A percentile compares a stretch with the other conserved stretches of the same genome.
phyloP scores from a whole-genome alignment of 2,329 filamentous ascomycete genomes.

The Microsporum ferrugineum region DNA sequence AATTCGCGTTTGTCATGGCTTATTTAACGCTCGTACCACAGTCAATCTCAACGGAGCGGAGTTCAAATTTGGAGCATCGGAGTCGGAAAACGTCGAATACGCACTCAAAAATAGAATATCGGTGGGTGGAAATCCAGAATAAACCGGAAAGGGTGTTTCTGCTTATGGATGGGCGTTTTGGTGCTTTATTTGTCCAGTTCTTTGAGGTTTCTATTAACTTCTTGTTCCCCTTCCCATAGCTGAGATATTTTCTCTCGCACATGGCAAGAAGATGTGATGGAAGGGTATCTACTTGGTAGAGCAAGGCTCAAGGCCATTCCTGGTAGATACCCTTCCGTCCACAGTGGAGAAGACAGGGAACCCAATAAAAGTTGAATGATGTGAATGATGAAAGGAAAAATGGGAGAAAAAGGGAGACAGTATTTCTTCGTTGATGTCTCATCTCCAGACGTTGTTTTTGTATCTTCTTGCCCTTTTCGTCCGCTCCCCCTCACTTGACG shows the following conservation, averaged over 20 bases:
- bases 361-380: background rate
- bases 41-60: background rate
- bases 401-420: slow-evolving; percentile 4
- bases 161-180: background rate
- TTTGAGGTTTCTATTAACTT: background rate
- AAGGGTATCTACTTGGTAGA: background rate
- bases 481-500: background rate
- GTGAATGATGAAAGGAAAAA: slow-evolving; percentile 5
- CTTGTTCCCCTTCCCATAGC: background rate
- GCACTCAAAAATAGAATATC: slow-evolving; percentile 1
- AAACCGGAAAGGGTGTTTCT: slow-evolving; percentile 1
- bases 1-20: background rate
- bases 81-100: background rate
- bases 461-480: background rate
- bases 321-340: background rate
- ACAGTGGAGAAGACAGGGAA: background rate
- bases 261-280: background rate
- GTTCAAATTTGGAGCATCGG: background rate
- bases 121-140: background rate
- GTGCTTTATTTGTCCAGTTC: background rate
- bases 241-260: background rate
- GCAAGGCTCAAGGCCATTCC: background rate
- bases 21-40: background rate
- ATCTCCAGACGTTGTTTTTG: background rate
- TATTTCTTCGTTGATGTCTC: background rate